Evolutionary conservation across 192 early-diverging fungal genomes (phyloP).

Genomic region (Linnemannia hyalina): DNA sequence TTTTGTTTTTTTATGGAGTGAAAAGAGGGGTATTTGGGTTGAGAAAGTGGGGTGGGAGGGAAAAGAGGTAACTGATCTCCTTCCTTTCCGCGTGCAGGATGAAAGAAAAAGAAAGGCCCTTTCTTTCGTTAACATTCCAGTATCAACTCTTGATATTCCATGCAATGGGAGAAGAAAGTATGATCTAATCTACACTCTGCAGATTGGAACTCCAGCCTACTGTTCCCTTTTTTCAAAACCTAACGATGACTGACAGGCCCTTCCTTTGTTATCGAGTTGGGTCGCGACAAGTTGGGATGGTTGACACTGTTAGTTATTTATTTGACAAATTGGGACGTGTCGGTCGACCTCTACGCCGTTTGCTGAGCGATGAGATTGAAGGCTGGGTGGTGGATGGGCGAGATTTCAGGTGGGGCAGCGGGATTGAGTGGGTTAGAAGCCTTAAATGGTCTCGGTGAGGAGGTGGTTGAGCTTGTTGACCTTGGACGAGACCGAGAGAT

Average conservation of each 20-base stretch:
- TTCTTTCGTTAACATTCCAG: not conserved
- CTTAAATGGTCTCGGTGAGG: conserved; percentile 57
- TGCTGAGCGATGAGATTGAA: not conserved
- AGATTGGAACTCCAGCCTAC: not conserved
- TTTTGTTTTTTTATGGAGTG: not conserved
- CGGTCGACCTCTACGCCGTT: not conserved
- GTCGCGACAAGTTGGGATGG: too few species aligned
- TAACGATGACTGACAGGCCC: not conserved
- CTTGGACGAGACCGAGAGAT: conserved; percentile 93
- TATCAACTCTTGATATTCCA: not conserved
- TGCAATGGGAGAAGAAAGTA: not conserved
- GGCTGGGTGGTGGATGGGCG: not conserved
- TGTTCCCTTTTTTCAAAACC: not conserved
- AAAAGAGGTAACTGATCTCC: too few species aligned
- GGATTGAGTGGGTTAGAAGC: not conserved
- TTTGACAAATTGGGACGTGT: conserved; percentile 1
- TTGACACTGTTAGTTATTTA: not conserved
- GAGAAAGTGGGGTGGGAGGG: too few species aligned
- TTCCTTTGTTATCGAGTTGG: not conserved
- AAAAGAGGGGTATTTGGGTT: not conserved
- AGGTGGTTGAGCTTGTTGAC: conserved; percentile 94
- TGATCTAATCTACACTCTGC: not conserved
- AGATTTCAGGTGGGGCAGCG: not conserved
- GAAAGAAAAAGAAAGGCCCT: not conserved
- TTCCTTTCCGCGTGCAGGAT: too few species aligned